A percentile compares a stretch with the other conserved stretches of the same genome.
Evolutionary conservation across 1,284 basidiomycete species (phyloP).

Genomic region (Leccinum subrobustum): DNA sequence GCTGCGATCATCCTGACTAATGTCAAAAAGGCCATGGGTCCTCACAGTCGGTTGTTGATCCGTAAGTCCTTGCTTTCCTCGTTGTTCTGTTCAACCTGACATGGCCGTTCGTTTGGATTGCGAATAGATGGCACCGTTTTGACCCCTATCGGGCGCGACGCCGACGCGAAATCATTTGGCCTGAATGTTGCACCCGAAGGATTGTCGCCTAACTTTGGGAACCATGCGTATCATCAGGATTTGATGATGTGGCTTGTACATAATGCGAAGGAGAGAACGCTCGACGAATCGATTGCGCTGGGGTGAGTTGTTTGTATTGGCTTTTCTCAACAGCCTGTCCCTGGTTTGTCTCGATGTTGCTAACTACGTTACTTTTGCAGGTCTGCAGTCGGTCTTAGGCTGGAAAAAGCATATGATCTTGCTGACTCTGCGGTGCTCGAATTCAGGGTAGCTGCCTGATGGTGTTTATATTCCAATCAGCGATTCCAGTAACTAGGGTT

Average conservation of each 20-base stretch:
- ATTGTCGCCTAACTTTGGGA: slow-evolving; percentile 32
- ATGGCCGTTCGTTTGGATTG: neutral
- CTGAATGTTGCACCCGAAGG: slow-evolving; percentile 27
- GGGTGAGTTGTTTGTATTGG: slow-evolving; percentile 16
- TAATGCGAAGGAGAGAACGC: slow-evolving; percentile 29
- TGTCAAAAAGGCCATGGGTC: slow-evolving; percentile 22
- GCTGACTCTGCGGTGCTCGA: slow-evolving; percentile 26
- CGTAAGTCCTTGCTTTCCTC: slow-evolving; percentile 16
- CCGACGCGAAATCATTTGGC: slow-evolving; percentile 8
- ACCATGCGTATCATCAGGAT: slow-evolving; percentile 31
- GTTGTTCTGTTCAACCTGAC: neutral
- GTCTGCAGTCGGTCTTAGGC: slow-evolving; percentile 17
- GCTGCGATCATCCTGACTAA: slow-evolving; percentile 23
- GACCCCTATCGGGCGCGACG: slow-evolving; percentile 5
- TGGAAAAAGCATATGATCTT: slow-evolving; percentile 30
- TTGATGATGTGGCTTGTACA: slow-evolving; percentile 28
- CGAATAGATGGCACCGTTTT: slow-evolving; percentile 24
- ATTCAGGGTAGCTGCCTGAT: slow-evolving; percentile 18
- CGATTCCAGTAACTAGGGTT: neutral
- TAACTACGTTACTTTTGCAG: slow-evolving; percentile 6
- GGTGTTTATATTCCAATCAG: neutral
- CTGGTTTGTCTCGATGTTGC: neutral
- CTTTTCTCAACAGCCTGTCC: neutral
- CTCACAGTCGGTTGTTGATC: slow-evolving; percentile 28
- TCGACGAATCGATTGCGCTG: slow-evolving; percentile 21